A percentile compares a stretch with the other conserved stretches of the same genome.
Evolutionary conservation across 2,329 filamentous ascomycete genomes (phyloP).

Genomic region (Colletotrichum brevisporum): DNA sequence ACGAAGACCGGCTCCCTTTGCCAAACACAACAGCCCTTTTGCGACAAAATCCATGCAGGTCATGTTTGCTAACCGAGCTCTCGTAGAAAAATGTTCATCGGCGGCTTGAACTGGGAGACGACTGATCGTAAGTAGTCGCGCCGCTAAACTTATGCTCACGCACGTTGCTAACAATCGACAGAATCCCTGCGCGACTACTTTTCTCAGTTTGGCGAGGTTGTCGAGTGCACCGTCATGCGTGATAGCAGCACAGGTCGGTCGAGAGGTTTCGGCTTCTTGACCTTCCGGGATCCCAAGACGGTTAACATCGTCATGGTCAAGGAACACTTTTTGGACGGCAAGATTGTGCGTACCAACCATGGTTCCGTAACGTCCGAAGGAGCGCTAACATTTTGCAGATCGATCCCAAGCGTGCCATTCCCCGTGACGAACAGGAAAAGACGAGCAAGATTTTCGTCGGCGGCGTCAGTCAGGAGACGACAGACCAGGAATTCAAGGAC

Average conservation of each 20-base stretch:
- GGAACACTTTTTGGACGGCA: conserved; percentile 97
- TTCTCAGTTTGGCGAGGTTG: conserved; percentile 95
- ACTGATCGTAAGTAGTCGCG: conserved; percentile 83
- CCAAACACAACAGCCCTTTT: conserved; percentile 2
- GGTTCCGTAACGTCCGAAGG: too few relatives aligned
- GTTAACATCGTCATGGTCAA: conserved; percentile 99
- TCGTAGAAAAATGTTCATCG: conserved; percentile 98
- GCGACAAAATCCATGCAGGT: background rate
- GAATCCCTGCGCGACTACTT: conserved; percentile 98
- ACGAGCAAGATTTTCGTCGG: conserved; percentile 99
- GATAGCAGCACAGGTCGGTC: conserved; percentile 95
- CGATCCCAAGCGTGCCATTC: conserved; percentile 97
- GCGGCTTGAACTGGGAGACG: conserved; percentile 98
- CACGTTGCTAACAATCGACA: conserved; percentile 55
- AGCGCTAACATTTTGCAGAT: conserved; percentile 72
- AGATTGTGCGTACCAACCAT: conserved; percentile 80
- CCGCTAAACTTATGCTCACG: background rate
- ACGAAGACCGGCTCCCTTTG: background rate
- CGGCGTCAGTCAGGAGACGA: conserved; percentile 96
- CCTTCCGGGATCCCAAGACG: conserved; percentile 96
- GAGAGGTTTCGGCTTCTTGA: conserved; percentile 96
- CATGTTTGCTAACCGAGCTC: conserved; percentile 17
- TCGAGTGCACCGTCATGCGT: conserved; percentile 99
- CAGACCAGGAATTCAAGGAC: conserved; percentile 94
- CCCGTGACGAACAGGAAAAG: conserved; percentile 96